Base-by-base conservation (phyloP, 2,329 filamentous ascomycete genomes). In the Sporothrix pallida region DNA sequence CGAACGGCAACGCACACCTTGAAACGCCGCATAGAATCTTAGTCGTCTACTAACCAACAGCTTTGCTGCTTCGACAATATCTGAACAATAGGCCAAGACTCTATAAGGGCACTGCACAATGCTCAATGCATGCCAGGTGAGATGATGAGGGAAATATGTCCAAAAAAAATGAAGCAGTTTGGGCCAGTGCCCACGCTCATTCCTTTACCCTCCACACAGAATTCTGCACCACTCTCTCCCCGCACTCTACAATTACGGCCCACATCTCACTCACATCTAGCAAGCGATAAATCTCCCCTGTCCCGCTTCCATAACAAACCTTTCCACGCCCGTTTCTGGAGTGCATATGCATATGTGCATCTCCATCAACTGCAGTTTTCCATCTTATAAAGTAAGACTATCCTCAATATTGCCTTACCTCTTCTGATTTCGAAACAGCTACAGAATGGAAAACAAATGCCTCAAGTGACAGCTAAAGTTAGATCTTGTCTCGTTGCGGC, bases 291-390 rank as follows among this genome's bases (percentile, higher is more conserved):
- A 20, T 3, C 31, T 10, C 9, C 31, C 44, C 60, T 37, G 7
- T 63, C 60, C 58, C 31, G 37, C 60, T 20, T 44, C 17, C 31
- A 63, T 63, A 58, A 31, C 37, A 17, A 44, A 20, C 8, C 46
- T 23, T 31, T 26, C 23, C 44, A 15, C 1, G 5, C n/a, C 63
- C 63, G 46, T 50, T 42, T 67, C 46, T 50, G 63, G 46, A 67
- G 63, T 67, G 63, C 63, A 50, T 48, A 31, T 67, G 63, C 63
- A 48, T 67, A 50, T 63, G 31, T 63, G 37, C 60, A 63, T 63
- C 60, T 17, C 31, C 31, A 20, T 44, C n/a, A 10, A 10, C 37
- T 42, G 31, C 60, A 63, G 31, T 9, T 37, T 44, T 31, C 31
- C 60, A 44, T 44, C 15, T 44, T 31, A n/a, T 31, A 44, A 63